Evolutionary conservation across 1,139 yeast species (phyloP).

Genomic region (Suhomyces guaymorum): DNA sequence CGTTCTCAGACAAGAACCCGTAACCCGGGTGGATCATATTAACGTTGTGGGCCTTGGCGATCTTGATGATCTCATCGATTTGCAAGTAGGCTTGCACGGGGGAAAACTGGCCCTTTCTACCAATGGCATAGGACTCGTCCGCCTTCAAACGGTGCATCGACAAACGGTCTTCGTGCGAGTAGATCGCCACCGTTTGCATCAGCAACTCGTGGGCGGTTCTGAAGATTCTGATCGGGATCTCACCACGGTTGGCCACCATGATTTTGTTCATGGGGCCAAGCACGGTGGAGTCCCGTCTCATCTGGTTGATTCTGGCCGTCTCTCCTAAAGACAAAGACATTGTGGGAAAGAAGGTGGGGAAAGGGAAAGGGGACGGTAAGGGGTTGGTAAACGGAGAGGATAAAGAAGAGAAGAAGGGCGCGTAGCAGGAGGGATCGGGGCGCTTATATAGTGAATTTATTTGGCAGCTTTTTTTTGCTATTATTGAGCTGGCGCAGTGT

Average conservation of each 20-base stretch:
- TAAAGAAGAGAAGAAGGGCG: neutral
- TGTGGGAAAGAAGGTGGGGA: slow-evolving; percentile 18
- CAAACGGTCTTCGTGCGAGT: slow-evolving; percentile 92
- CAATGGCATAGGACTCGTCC: slow-evolving; percentile 91
- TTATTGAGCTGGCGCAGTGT: too few relatives aligned
- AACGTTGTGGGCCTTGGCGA: slow-evolving; percentile 85
- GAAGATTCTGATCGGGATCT: slow-evolving; percentile 85
- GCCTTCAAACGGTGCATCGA: slow-evolving; percentile 94
- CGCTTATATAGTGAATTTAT: too few relatives aligned
- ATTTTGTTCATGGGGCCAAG: slow-evolving; percentile 71
- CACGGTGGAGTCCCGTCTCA: slow-evolving; percentile 64
- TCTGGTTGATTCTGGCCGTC: slow-evolving; percentile 40
- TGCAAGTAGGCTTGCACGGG: slow-evolving; percentile 97
- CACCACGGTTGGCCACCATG: slow-evolving; percentile 95
- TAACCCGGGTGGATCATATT: slow-evolving; percentile 99
- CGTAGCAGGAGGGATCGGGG: too few relatives aligned
- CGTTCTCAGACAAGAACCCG: slow-evolving; percentile 92
- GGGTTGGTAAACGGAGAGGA: too few relatives aligned
- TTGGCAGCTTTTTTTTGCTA: too few relatives aligned
- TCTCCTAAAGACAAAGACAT: slow-evolving; percentile 19
- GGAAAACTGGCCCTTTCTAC: slow-evolving; percentile 82
- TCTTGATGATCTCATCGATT: slow-evolving; percentile 89
- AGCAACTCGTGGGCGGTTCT: slow-evolving; percentile 97
- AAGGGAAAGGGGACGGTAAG: too few relatives aligned
- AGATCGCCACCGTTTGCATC: slow-evolving; percentile 96